These are phyloP conservation scores for Talaromyces borbonicus DNA, from an alignment of 495 filamentous ascomycete species.

Conservation along the genomic window DNA sequence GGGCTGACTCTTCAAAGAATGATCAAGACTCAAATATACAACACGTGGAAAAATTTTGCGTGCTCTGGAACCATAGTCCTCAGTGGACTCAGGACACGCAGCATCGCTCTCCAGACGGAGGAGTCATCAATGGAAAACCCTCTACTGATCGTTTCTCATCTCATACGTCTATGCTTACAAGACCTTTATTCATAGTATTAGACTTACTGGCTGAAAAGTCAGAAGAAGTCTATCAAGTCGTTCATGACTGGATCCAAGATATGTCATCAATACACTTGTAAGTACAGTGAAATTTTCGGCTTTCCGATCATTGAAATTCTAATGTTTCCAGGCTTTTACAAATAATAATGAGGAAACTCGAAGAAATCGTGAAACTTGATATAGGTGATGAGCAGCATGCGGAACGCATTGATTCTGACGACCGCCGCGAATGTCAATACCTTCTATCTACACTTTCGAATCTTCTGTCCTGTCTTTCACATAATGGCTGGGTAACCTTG, in stretches of 20 bases:
- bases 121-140: constrained; percentile 2
- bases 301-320: constrained; percentile 9
- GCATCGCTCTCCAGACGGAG: constrained; percentile 36
- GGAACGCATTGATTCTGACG: constrained; percentile 36
- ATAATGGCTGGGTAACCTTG: constrained; percentile 33
- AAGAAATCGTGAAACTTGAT: constrained; percentile 24
- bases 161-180: constrained; percentile 57
- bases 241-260: constrained; percentile 73
- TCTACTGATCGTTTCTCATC: constrained; percentile 22
- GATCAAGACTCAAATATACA: constrained; percentile 24
- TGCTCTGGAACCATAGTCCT: constrained; percentile 72
- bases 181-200: constrained; percentile 73
- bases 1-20: constrained; percentile 20
- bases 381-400: constrained; percentile 9
- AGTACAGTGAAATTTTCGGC: constrained; percentile 5
- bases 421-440: constrained; percentile 68
- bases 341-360: constrained; percentile 30
- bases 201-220: constrained; percentile 68
- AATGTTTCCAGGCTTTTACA: constrained; percentile 28
- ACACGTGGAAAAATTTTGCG: constrained; percentile 48
- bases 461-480: constrained; percentile 43
- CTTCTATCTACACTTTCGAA: constrained; percentile 67
- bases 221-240: constrained; percentile 62
- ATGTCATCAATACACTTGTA: constrained; percentile 43
- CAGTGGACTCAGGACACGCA: constrained; percentile 49